Evolutionary conservation across 2,329 filamentous ascomycete species (phyloP).

Genomic region (Penicillium janthinellum): DNA sequence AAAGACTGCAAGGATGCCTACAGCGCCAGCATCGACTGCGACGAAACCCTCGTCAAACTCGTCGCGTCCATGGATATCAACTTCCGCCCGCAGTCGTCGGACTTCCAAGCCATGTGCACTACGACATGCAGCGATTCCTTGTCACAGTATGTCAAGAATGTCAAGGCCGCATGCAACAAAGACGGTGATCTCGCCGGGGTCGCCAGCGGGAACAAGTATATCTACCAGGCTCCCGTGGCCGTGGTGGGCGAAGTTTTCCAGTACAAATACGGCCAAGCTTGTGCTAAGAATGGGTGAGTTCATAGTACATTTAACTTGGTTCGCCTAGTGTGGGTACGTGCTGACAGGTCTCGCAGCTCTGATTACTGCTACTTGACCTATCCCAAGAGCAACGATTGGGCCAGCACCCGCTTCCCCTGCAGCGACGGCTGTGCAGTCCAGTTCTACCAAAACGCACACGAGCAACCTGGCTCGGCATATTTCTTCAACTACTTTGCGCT

Average conservation of each 20-base stretch:
- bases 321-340: neutral
- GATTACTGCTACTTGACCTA: constrained; percentile 30
- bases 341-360: constrained; percentile 20
- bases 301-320: neutral
- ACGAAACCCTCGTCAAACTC: constrained; percentile 30
- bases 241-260: constrained; percentile 27
- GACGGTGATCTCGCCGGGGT: constrained; percentile 31
- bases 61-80: constrained; percentile 33
- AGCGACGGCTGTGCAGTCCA: constrained; percentile 29
- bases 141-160: constrained; percentile 26
- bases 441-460: constrained; percentile 32
- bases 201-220: constrained; percentile 8
- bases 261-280: constrained; percentile 27
- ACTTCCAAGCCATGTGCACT: constrained; percentile 31
- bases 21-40: constrained; percentile 32
- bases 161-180: constrained; percentile 27
- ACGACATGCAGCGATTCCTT: constrained; percentile 30
- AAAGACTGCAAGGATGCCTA: constrained; percentile 34
- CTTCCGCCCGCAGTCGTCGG: constrained; percentile 27
- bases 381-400: constrained; percentile 19
- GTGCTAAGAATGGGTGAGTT: constrained; percentile 26
- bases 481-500: constrained; percentile 30
- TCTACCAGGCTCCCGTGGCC: constrained; percentile 19
- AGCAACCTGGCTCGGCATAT: constrained; percentile 31
- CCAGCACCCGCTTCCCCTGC: constrained; percentile 26